A percentile compares a stretch with the other conserved stretches of the same genome.
These are phyloP conservation scores for Cucurbita maxima DNA, from an alignment of 306 rosid species.

Conservation along the genomic window DNA sequence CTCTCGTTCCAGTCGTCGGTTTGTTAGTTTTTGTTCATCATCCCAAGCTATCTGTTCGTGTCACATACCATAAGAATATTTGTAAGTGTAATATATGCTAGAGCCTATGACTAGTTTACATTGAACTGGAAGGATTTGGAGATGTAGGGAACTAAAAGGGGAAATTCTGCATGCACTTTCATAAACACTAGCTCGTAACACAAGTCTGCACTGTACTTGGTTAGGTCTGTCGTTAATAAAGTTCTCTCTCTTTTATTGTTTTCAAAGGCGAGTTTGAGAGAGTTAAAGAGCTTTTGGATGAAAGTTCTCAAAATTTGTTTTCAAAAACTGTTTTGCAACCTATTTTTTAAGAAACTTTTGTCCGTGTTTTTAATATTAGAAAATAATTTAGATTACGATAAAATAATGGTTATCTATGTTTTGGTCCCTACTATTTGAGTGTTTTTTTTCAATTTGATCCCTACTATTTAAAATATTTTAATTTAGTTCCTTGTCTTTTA, in stretches of 20 bases:
- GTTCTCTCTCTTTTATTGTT: neutral
- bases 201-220: neutral
- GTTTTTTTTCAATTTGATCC: too few relatives aligned
- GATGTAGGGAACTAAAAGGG: neutral
- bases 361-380: neutral
- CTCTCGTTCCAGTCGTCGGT: conserved; percentile 37
- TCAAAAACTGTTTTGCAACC: neutral
- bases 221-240: neutral
- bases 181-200: neutral
- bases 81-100: neutral
- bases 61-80: neutral
- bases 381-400: neutral
- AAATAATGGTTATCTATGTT: neutral
- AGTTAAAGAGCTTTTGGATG: neutral
- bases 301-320: neutral
- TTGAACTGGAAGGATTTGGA: neutral
- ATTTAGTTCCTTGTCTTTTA: too few relatives aligned
- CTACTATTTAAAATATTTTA: too few relatives aligned
- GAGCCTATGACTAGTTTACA: neutral
- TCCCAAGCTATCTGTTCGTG: conserved; percentile 54
- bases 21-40: conserved; percentile 38
- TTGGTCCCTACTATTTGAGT: too few relatives aligned
- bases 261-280: neutral
- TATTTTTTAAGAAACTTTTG: neutral
- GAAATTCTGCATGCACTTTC: neutral